Conservation (phyloP, 768 basidiomycete genomes). For the Calocybe cyanea region DNA sequence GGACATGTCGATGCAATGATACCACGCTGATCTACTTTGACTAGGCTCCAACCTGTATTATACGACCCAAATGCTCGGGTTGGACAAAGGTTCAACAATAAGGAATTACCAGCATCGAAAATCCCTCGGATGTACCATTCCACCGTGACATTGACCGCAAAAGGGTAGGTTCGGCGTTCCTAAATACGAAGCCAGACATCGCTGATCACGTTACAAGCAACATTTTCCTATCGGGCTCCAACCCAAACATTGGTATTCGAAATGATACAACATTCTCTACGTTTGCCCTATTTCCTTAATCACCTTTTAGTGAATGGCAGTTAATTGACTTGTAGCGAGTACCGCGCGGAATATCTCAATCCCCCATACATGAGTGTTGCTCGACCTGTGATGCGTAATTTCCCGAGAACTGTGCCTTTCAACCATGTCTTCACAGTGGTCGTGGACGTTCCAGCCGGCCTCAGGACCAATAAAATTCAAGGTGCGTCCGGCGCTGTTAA, state of each 20-base stretch:
- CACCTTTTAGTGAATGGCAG: conserved; percentile 17
- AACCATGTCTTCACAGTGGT: conserved; percentile 29
- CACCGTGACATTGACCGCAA: conserved; percentile 49
- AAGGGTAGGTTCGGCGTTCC: conserved; percentile 38
- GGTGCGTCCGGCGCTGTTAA: conserved; percentile 17
- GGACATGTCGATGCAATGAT: background rate
- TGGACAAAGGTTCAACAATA: conserved; percentile 43
- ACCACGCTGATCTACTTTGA: conserved; percentile 20
- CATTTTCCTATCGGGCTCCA: conserved; percentile 37
- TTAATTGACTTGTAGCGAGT: conserved; percentile 27
- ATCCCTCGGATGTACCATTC: conserved; percentile 63
- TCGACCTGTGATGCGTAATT: conserved; percentile 30
- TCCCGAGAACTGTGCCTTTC: conserved; percentile 35
- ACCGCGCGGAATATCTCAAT: conserved; percentile 38
- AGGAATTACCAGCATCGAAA: conserved; percentile 34
- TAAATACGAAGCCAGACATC: conserved; percentile 12
- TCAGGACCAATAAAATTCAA: conserved; percentile 23
- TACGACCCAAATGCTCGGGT: conserved; percentile 40
- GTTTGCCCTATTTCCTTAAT: conserved; percentile 1
- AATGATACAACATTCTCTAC: background rate
- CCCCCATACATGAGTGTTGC: conserved; percentile 38
- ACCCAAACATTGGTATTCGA: conserved; percentile 29
- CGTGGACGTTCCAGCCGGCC: conserved; percentile 27
- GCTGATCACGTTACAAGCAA: background rate
- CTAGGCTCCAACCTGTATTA: conserved; percentile 36